Evolutionary conservation across 2,329 filamentous ascomycete genomes (phyloP).

Genomic region (Exophiala phaeomuriformis): DNA sequence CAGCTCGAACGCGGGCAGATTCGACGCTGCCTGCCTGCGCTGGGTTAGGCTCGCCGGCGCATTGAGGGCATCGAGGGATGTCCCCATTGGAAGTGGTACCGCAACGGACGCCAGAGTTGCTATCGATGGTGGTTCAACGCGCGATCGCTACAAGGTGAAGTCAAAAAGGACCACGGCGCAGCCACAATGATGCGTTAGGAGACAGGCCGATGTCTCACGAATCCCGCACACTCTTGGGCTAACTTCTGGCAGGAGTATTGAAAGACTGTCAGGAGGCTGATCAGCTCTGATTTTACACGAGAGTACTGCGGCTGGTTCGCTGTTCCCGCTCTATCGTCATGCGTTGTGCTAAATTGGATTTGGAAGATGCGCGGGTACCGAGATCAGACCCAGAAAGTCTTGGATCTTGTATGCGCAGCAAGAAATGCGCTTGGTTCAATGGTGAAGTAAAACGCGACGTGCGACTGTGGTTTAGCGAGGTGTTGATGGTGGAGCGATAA

Average conservation of each 20-base stretch:
- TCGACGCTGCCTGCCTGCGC: constrained; percentile 61
- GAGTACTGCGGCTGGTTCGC: not conserved
- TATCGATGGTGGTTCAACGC: constrained; percentile 27
- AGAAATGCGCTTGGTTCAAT: not conserved
- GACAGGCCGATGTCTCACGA: not conserved
- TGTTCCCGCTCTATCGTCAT: not conserved
- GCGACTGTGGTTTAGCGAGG: constrained; percentile 1
- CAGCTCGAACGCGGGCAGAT: constrained; percentile 62
- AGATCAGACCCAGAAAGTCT: not conserved
- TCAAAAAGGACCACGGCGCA: not conserved
- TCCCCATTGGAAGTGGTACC: constrained; percentile 55
- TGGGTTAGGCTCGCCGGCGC: constrained; percentile 60
- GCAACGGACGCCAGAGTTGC: constrained; percentile 58
- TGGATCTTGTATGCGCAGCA: not conserved
- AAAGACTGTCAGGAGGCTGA: not conserved
- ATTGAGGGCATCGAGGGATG: constrained; percentile 54
- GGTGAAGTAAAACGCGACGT: not conserved
- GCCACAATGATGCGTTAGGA: not conserved
- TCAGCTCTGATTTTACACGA: not conserved
- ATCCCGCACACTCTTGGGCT: not conserved
- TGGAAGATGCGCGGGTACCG: too few relatives aligned
- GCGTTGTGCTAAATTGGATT: too few relatives aligned
- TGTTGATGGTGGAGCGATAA: constrained; percentile 7
- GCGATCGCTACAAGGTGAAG: constrained; percentile 8
- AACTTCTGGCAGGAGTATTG: not conserved